Evolutionary conservation across 225 moss, liverwort and hornwort species (phyloP).

Genomic region (Takakia lepidozioides): DNA sequence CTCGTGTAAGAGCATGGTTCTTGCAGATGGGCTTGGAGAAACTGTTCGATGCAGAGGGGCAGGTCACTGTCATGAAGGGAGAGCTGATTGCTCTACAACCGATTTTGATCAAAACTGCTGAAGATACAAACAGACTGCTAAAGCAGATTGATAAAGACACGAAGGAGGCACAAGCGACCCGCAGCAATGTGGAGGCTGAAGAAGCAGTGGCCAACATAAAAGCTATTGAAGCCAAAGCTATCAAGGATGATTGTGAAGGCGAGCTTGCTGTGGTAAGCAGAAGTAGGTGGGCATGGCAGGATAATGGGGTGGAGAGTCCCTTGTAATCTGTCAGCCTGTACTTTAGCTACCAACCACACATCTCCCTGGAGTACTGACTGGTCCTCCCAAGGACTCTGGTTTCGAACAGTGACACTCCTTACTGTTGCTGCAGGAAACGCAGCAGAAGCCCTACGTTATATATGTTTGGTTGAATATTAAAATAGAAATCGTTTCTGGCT

Average conservation of each 20-base stretch:
- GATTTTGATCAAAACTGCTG: slow-evolving; percentile 39
- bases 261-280: slow-evolving; percentile 64
- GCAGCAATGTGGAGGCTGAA: slow-evolving; percentile 52
- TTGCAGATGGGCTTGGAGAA: slow-evolving; percentile 66
- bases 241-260: slow-evolving; percentile 73
- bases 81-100: slow-evolving; percentile 69
- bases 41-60: slow-evolving; percentile 60
- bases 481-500: too few species aligned
- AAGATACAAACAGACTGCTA: slow-evolving; percentile 51
- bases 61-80: slow-evolving; percentile 76
- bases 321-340: too few species aligned
- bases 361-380: too few species aligned
- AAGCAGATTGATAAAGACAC: slow-evolving; percentile 54
- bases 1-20: too few species aligned
- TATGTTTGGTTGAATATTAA: too few species aligned
- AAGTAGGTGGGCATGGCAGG: too few species aligned
- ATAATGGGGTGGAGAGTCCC: too few species aligned
- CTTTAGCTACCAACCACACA: too few species aligned
- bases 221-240: slow-evolving; percentile 65
- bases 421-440: too few species aligned
- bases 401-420: too few species aligned
- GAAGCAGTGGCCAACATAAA: slow-evolving; percentile 60
- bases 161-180: slow-evolving; percentile 57
- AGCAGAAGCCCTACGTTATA: too few species aligned
- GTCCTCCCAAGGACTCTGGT: too few species aligned